Base-by-base conservation (phyloP, 805 yeast species). In the Lachancea sp. region DNA sequence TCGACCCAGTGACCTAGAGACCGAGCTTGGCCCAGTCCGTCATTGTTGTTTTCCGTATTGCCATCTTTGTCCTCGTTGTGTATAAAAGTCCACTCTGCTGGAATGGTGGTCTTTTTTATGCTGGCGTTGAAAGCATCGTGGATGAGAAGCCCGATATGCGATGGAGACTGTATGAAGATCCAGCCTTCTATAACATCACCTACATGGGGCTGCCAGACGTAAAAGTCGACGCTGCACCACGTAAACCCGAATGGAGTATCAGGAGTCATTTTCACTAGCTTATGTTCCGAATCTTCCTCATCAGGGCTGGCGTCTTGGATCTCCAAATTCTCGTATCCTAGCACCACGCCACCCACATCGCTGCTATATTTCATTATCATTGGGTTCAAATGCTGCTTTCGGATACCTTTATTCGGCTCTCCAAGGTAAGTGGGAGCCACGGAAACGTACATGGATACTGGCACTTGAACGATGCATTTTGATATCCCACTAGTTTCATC, bases 101-200 rank as follows among this genome's bases (percentile, higher is more conserved):
- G 98, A 45, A 92, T 88, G 52, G 78, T 80, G 57, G 74, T 80
- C 58, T 84, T 79, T 63, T 84, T 86, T 47, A 92, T 86, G 34
- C 90, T 79, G 17, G 97, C 97, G 64, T 92, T 92, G 69, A 92
- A 92, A 1, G 95, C 86, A 64, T 92, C 97, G 60, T 86, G 89
- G 36, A 92, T 71, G 49, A 92, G 72, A 45, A 92, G 69, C 45
- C 97, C 97, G 53, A 92, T 83, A 59, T 92, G 98, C 6, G 96
- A 82, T 13, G 95, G 95, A 2, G 96, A 81, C 67, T 90, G 97
- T 76, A 90, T 80, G 67, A 86, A 87, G 40, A 83, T 74, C 69
- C 79, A 74, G 9, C 98, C 98, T 61, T 89, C 94, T 15, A 92
- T 65, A 1, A 72, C 65, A 56, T 92, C 97, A 3, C 95, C 96